Base-by-base conservation (phyloP, 495 filamentous ascomycete species). In the Aspergillus wentii region DNA sequence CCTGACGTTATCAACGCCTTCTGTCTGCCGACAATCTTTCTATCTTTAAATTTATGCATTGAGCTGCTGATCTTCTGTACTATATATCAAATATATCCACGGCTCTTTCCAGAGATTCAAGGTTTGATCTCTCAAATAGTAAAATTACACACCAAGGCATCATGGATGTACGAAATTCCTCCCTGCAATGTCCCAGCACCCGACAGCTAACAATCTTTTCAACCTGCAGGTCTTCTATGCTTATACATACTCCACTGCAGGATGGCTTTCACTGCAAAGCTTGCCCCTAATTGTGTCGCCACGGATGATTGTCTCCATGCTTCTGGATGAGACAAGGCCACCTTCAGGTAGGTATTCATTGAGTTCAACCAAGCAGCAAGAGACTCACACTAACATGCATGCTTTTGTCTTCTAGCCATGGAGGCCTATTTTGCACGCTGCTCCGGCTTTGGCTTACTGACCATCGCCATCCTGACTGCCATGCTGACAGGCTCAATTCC, bases 401-500 rank as follows among this genome's bases (percentile, higher is more conserved):
- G n/a, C n/a, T n/a, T n/a, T 31, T 17, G 15, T 5, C 14, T 33
- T 2, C 23, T 41, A 79, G 80, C 57, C 10, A 66, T 88, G n/a
- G 85, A 90, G 58, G 52, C 71, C 8, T 94, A 94, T 65, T 75
- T 89, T 51, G 75, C 79, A 26, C 82, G 86, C 19, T 74, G 71
- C 17, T 63, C 87, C 0, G 85, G 85, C 29, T 55, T 94, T 23
- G 56, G 76, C 15, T 64, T 87, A 18, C 49, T 94, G 14, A 68
- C 82, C 18, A 60, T 94, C 14, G 81, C 78, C 25, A 44, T 77
- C 8, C 57, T 91, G 22, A 73, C 72, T 5, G 60, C 88, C 22
- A 72, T 89, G 38, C 64, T 91, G 2, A 83, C 85, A 1, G 88
- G 88, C 37, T 75, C 75, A 4, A 71, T 94, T n/a, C 88, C 88